Evolutionary conservation across 345 rosid species (phyloP).

Genomic region (Eucalyptus pumila): DNA sequence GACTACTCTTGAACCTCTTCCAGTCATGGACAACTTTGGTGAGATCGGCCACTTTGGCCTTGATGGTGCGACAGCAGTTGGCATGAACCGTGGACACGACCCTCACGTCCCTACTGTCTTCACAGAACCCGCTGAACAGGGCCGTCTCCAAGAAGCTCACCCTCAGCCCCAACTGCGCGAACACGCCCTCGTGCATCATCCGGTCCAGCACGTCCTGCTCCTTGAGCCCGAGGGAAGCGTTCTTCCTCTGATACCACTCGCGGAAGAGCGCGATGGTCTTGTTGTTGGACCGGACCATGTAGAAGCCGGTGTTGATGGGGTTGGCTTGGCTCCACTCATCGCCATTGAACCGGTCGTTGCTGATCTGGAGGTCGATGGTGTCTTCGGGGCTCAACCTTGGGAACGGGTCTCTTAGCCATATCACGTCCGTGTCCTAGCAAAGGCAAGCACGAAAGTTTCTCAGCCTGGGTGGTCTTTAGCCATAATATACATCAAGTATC

Average conservation of each 20-base stretch:
- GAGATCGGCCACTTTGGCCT: slow-evolving; percentile 53
- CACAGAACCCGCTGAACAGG: slow-evolving; percentile 69
- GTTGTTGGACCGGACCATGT: slow-evolving; percentile 51
- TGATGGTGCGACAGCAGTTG: slow-evolving; percentile 62
- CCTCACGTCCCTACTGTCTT: slow-evolving; percentile 31
- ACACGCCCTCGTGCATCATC: slow-evolving; percentile 25
- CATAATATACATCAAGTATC: neutral
- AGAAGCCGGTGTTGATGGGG: slow-evolving; percentile 61
- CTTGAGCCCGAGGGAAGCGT: slow-evolving; percentile 33
- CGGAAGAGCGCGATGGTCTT: slow-evolving; percentile 42
- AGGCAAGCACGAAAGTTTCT: neutral
- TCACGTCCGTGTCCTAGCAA: slow-evolving; percentile 17
- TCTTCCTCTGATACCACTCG: slow-evolving; percentile 43
- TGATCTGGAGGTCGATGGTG: slow-evolving; percentile 15
- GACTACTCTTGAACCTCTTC: slow-evolving; percentile 22
- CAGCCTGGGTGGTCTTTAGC: neutral
- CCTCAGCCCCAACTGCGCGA: slow-evolving; percentile 8
- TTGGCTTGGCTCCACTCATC: slow-evolving; percentile 6
- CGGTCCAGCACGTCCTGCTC: slow-evolving; percentile 59
- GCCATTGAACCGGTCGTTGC: slow-evolving; percentile 11
- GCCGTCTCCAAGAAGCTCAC: slow-evolving; percentile 35
- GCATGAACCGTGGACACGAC: slow-evolving; percentile 61
- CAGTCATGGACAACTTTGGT: slow-evolving; percentile 40
- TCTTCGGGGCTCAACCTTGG: neutral
- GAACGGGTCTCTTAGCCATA: slow-evolving; percentile 31